A percentile compares a stretch with the other conserved stretches of the same genome.
phyloP scores from a whole-genome alignment of 2,329 filamentous ascomycete species.

The Microthyrium microscopicum region DNA sequence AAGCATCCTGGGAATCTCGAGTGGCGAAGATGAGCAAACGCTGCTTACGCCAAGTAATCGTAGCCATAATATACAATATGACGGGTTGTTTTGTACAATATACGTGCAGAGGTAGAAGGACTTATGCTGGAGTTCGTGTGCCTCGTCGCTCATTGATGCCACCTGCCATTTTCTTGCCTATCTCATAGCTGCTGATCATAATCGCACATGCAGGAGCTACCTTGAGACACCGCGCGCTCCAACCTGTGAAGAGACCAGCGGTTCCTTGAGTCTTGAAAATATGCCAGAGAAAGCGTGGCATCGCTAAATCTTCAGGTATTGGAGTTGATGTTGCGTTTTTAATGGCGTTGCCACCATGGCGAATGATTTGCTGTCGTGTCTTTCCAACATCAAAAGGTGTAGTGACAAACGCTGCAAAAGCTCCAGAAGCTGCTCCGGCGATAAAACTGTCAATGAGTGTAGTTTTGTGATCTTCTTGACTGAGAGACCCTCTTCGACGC shows the following conservation, averaged over 20 bases:
- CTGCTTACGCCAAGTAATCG: too few relatives aligned
- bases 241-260: constrained; percentile 72
- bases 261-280: constrained; percentile 78
- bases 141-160: constrained; percentile 48
- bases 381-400: constrained; percentile 97
- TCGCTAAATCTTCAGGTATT: constrained; percentile 56
- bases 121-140: too few relatives aligned
- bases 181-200: constrained; percentile 97
- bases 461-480: constrained; percentile 51
- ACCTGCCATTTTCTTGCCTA: constrained; percentile 77
- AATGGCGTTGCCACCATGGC: constrained; percentile 33
- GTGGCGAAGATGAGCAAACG: too few relatives aligned
- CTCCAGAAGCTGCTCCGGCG: constrained; percentile 68
- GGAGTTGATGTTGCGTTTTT: constrained; percentile 24
- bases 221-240: constrained; percentile 81
- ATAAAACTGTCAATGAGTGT: constrained; percentile 83
- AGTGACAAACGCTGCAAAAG: constrained; percentile 71
- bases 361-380: constrained; percentile 75
- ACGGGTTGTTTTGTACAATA: too few relatives aligned
- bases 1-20: too few relatives aligned
- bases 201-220: constrained; percentile 94
- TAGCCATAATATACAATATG: too few relatives aligned
- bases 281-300: constrained; percentile 72
- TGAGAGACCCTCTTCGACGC: constrained; percentile 34
- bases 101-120: too few relatives aligned